Base-by-base conservation (phyloP, 2,329 filamentous ascomycete genomes). In the Lasiodiplodia sp. region DNA sequence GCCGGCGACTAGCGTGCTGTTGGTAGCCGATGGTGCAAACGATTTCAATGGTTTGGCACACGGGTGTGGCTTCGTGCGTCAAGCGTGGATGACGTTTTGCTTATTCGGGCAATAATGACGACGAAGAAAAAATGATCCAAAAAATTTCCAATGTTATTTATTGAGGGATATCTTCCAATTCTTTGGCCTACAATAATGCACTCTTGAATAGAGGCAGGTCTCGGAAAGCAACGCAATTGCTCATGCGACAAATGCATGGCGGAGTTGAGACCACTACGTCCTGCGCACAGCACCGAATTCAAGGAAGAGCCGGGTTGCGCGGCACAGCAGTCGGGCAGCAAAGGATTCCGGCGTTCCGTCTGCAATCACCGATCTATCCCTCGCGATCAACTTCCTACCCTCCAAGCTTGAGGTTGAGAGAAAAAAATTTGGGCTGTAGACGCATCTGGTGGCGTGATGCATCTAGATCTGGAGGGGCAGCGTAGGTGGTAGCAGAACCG, bases 361-460 rank as follows among this genome's bases (percentile, higher is more conserved):
- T 14, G 44, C 44, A n/a, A 47, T 47, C 44, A 47, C 0, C 44
- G 44, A 47, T 47, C 44, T 11, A n/a, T 47, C 4, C 18, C 14
- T 16, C 12, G 38, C 44, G 18, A 7, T 34, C 52, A n/a, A 56
- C 28, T 55, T 31, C 52, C 10, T 47, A 47, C 44, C 44, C 44
- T 47, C 21, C 44, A 21, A 47, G 8, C 18, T 47, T 10, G 44
- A 10, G n/a, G 44, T 18, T 47, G n/a, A 11, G 18, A 47, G 18
- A n/a, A 3, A 47, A 47, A 47, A 47, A 21, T 4, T 11, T 47
- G 44, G 44, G 44, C 8, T 47, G 18, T 28, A 21, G 44, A 47
- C 34, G 21, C 34, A 57, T 21, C 34, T 60, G 38, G 55, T 60
- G 57, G 57, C 57, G 57, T 60, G 57, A 60, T 47, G 37, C 57